Percentiles rank a stretch among this genome's conserved stretches.
Evolutionary conservation across 768 basidiomycete species (phyloP).

Genomic region (Crepidotus variabilis): DNA sequence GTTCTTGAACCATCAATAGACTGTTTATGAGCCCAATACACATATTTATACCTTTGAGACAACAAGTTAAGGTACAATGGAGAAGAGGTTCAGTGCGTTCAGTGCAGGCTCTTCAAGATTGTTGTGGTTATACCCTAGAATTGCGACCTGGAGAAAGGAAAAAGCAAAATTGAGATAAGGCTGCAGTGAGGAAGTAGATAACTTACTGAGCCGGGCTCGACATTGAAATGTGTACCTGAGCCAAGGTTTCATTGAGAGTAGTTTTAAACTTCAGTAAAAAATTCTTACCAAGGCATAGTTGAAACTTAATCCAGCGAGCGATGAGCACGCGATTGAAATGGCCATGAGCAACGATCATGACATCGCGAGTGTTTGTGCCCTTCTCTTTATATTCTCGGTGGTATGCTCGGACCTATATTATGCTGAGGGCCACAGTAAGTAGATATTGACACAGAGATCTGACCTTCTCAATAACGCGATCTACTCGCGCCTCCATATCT

Average conservation of each 20-base stretch:
- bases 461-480: constrained; percentile 70
- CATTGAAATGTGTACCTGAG: constrained; percentile 72
- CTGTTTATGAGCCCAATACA: no score
- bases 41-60: no score
- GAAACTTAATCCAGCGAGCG: constrained; percentile 25
- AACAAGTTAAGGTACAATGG: constrained; percentile 14
- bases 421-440: background rate
- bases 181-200: background rate
- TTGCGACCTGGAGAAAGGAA: constrained; percentile 50
- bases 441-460: background rate
- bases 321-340: constrained; percentile 55
- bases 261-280: background rate
- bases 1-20: no score
- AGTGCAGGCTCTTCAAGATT: constrained; percentile 74
- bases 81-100: constrained; percentile 67
- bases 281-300: constrained; percentile 25
- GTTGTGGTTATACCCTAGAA: constrained; percentile 82
- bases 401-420: constrained; percentile 60
- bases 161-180: background rate
- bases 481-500: constrained; percentile 78
- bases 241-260: background rate
- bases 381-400: constrained; percentile 70
- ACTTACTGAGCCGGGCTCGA: constrained; percentile 79
- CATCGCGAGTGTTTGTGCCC: constrained; percentile 65
- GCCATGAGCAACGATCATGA: constrained; percentile 88